A percentile compares a stretch with the other conserved stretches of the same genome.
These are phyloP conservation scores for Blastocystis sp. DNA, from an alignment of 352 stramenopile species.

Conservation along the genomic window DNA sequence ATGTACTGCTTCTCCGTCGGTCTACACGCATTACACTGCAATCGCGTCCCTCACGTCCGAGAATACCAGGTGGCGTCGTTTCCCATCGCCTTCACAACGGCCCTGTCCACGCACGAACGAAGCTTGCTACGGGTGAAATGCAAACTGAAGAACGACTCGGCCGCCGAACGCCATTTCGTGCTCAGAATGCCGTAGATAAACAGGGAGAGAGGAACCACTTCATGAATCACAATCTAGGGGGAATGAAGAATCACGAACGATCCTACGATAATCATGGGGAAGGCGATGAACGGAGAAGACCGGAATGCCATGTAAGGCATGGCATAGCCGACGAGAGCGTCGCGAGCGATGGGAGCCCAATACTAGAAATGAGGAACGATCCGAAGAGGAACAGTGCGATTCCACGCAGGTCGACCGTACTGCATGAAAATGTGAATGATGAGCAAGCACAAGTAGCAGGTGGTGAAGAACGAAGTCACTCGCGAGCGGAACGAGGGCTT, in stretches of 20 bases:
- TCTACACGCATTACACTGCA: neutral
- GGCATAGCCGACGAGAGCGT: slow-evolving; percentile 18
- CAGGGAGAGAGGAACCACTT: neutral
- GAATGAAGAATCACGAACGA: neutral
- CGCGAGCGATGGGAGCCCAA: neutral
- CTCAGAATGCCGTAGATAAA: neutral
- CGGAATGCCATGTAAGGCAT: slow-evolving; percentile 4
- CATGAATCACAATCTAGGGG: slow-evolving; percentile 2
- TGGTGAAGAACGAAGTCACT: slow-evolving; percentile 11
- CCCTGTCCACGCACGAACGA: neutral
- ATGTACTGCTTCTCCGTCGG: slow-evolving; percentile 53
- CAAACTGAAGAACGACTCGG: neutral
- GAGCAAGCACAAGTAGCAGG: slow-evolving; percentile 1
- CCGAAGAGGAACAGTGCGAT: neutral
- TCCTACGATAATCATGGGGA: slow-evolving; percentile 53
- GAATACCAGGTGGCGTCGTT: neutral
- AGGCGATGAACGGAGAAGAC: neutral
- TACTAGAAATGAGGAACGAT: neutral
- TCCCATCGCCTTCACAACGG: neutral
- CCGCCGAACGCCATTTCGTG: neutral
- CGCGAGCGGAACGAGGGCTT: neutral
- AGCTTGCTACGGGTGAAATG: neutral
- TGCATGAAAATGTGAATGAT: slow-evolving; percentile 44
- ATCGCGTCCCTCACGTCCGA: neutral
- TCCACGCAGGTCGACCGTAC: neutral